These are phyloP conservation scores for Verticillium klebahnii DNA, from an alignment of 2,329 filamentous ascomycete species.

Conservation along the genomic window DNA sequence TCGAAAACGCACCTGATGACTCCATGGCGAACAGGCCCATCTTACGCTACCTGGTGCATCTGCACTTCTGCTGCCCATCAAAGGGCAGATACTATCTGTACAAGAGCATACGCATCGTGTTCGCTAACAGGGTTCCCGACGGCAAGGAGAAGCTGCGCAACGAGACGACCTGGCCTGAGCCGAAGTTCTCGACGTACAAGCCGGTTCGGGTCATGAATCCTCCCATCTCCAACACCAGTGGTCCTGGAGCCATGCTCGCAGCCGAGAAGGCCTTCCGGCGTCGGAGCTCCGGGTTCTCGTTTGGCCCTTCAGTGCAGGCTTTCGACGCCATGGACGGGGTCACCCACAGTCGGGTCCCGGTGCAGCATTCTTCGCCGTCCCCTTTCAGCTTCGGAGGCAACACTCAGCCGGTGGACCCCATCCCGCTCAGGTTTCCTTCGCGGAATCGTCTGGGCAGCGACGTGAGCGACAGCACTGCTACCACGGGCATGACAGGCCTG, in stretches of 20 bases:
- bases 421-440: slow-evolving; percentile 41
- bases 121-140: slow-evolving; percentile 93
- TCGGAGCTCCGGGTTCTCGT: slow-evolving; percentile 48
- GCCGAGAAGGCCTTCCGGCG: slow-evolving; percentile 56
- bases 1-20: slow-evolving; percentile 55
- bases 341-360: slow-evolving; percentile 1
- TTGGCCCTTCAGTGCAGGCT: slow-evolving; percentile 22
- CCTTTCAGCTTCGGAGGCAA: slow-evolving; percentile 24
- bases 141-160: slow-evolving; percentile 89
- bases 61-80: slow-evolving; percentile 86
- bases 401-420: slow-evolving; percentile 37
- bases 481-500: slow-evolving; percentile 13
- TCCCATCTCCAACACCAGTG: slow-evolving; percentile 27
- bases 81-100: slow-evolving; percentile 85
- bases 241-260: slow-evolving; percentile 45
- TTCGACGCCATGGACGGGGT: slow-evolving; percentile 30
- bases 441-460: slow-evolving; percentile 26
- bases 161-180: slow-evolving; percentile 85
- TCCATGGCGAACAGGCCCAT: slow-evolving; percentile 55
- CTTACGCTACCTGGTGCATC: slow-evolving; percentile 82
- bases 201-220: slow-evolving; percentile 49
- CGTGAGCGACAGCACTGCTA: slow-evolving; percentile 21
- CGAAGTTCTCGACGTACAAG: slow-evolving; percentile 81
- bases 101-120: slow-evolving; percentile 88
- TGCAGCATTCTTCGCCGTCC: slow-evolving; percentile 13